A percentile compares a stretch with the other conserved stretches of the same genome.
Evolutionary conservation across 495 filamentous ascomycete genomes (phyloP).

Genomic region (Xylaria cubensis): DNA sequence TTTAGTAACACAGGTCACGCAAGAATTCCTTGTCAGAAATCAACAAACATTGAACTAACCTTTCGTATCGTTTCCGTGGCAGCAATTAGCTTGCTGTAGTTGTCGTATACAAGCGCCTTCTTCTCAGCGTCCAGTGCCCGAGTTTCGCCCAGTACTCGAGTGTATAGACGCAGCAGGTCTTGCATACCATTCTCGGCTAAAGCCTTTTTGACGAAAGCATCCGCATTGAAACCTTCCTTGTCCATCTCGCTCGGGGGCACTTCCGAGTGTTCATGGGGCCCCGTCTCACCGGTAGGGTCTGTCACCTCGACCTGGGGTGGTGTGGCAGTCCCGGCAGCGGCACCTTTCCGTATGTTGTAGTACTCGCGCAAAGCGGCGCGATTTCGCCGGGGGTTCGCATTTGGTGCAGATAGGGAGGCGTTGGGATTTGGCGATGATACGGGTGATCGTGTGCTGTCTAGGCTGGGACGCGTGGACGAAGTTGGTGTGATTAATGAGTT

Average conservation of each 20-base stretch:
- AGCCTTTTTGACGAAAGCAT: constrained; percentile 67
- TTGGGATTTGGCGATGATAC: constrained; percentile 59
- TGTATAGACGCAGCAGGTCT: constrained; percentile 68
- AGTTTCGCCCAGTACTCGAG: constrained; percentile 75
- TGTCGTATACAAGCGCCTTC: constrained; percentile 97
- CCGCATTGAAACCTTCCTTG: constrained; percentile 59
- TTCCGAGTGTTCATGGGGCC: constrained; percentile 39
- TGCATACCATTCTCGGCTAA: constrained; percentile 69
- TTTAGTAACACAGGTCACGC: background rate
- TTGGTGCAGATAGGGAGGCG: constrained; percentile 54
- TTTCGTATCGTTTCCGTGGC: constrained; percentile 94
- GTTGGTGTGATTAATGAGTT: constrained; percentile 61
- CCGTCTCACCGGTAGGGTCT: constrained; percentile 38
- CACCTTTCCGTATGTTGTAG: constrained; percentile 76
- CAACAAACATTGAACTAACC: constrained; percentile 41
- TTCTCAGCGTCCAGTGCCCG: constrained; percentile 90
- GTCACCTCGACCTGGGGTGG: constrained; percentile 51
- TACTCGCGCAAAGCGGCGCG: constrained; percentile 91
- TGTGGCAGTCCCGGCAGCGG: constrained; percentile 25
- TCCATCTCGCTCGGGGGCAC: constrained; percentile 61
- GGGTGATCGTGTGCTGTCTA: constrained; percentile 66
- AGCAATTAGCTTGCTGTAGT: constrained; percentile 93
- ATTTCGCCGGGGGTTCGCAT: constrained; percentile 49
- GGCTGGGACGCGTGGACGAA: constrained; percentile 76
- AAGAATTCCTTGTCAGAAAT: background rate